Base-by-base conservation (phyloP, 2,329 filamentous ascomycete species). In the Basipetospora sp. region DNA sequence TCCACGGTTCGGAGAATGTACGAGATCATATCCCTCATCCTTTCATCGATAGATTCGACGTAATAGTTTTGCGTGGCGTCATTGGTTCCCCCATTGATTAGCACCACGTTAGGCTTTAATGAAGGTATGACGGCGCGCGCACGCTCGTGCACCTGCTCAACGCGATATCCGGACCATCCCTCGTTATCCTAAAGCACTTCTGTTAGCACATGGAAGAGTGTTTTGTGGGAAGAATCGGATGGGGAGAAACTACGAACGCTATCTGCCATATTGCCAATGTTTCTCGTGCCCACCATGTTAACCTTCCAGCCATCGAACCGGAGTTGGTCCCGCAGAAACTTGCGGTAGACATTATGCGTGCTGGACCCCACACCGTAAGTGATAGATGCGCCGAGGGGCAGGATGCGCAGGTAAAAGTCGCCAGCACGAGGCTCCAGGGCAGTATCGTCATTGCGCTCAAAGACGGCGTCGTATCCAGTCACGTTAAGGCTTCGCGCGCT, bases 201-300 rank as follows among this genome's bases (percentile, higher is more conserved):
- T 8, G 8, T 8, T 8, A 8, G 13, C 25, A 27, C 25, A 27
- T 8, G 13, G 8, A 27, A 8, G 13, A 27, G 25, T 13, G 25
- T 13, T 30, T 30, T 30, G 8, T 8, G n/a, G 13, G 4, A 31
- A 11, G 11, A n/a, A 8, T 4, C 10, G 30, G 15, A 6, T 25
- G 9, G 31, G 18, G n/a, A 17, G 30, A 5, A 11, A 19, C 22
- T 13, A 14, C 16, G 13, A 38, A 41, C 41, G 5, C 15, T 17
- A 13, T 43, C 42, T 11, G 14, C 20, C 60, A 65, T 64, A 41
- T 43, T 49, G 31, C 62, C 62, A 34, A 49, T 45, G 15, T 53
- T 44, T 27, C 50, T 52, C n/a, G 53, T 56, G 19, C 63, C 62
- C 11, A 64, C 59, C 52, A 61, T 62, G 50, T 56, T 53, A 41